Base-by-base conservation (phyloP, 768 basidiomycete genomes). In the Lactarius sanguifluus region DNA sequence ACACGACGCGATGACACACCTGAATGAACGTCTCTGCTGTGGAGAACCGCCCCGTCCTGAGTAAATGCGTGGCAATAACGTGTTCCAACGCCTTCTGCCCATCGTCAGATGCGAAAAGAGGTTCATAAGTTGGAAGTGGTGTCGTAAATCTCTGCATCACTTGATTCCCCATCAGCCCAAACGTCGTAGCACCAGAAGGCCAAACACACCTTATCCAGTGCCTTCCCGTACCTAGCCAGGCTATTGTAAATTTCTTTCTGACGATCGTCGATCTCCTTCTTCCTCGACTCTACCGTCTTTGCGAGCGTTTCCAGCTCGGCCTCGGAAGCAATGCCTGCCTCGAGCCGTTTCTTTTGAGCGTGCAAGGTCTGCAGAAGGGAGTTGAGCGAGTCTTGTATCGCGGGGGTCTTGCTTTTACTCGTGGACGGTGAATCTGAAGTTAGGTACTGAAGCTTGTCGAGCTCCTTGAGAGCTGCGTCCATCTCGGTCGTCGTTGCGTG, bases 211-310 rank as follows among this genome's bases (percentile, higher is more conserved):
- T 97, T 98, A 74, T 98, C 96, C 74, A 98, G 76, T 0, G 87
- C 83, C 77, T 95, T 98, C 34, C 92, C 93, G 43, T 96, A 81
- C 70, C 86, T 85, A 32, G 87, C 84, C 10, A 97, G 77, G 2
- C 88, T 86, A 23, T 82, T 85, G 72, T 96, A 92, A 40, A 94
- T 82, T 71, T 95, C 94, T 76, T 96, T 98, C 80, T 95, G 88
- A 3, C 88, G 83, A 41, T 95, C 92, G 64, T 93, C 92, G 1
- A 94, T 81, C 65, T 92, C 92, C 75, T 88, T 94, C 86, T 91
- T 94, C 76, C 78, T 85, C 0, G 79, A 75, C 58, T 92, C 90
- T 2, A 92, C 82, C 2, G 81, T 80, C 73, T 83, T 83, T 20
- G 82, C 78, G 12, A 92, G 78, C 9, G 80, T 73, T 38, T 75